A percentile compares a stretch with the other conserved stretches of the same genome.
These are phyloP conservation scores for Amanita pseudoporphyria DNA, from an alignment of 768 basidiomycete genomes.

Conservation along the genomic window DNA sequence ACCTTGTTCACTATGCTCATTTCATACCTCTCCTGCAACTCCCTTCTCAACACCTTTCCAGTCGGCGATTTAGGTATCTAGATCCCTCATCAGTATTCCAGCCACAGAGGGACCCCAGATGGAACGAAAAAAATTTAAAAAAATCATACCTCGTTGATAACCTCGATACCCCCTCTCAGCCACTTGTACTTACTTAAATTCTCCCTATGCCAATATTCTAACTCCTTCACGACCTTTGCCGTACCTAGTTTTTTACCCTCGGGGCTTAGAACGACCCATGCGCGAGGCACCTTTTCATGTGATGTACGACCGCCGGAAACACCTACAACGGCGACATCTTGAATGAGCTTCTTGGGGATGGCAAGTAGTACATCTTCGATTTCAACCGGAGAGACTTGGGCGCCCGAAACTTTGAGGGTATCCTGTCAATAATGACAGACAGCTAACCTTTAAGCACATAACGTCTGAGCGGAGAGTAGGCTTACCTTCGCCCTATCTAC, in stretches of 20 bases:
- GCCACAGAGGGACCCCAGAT: conserved; percentile 6
- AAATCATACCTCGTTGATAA: conserved; percentile 48
- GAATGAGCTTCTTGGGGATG: conserved; percentile 54
- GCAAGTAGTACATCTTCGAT: too few species aligned
- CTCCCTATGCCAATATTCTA: conserved; percentile 54
- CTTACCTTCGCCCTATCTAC: conserved; percentile 68
- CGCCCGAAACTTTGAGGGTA: too few species aligned
- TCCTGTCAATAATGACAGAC: too few species aligned
- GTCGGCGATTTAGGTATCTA: too few species aligned
- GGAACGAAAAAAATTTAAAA: conserved; percentile 2
- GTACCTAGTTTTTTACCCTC: conserved; percentile 38
- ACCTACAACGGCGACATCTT: conserved; percentile 66
- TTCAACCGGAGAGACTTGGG: too few species aligned
- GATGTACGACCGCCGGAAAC: conserved; percentile 60
- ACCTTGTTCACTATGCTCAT: too few species aligned
- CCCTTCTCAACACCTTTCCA: too few species aligned
- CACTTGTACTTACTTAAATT: conserved; percentile 70
- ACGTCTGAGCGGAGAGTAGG: conserved; percentile 1
- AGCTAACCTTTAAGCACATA: too few species aligned
- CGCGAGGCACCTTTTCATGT: conserved; percentile 68
- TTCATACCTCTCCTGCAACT: too few species aligned
- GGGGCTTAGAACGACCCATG: too few species aligned
- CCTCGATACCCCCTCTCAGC: conserved; percentile 61
- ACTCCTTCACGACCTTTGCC: conserved; percentile 27
- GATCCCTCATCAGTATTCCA: too few species aligned